phyloP scores from a whole-genome alignment of 1,284 basidiomycete species.

The Cutaneotrichosporon cutaneum region DNA sequence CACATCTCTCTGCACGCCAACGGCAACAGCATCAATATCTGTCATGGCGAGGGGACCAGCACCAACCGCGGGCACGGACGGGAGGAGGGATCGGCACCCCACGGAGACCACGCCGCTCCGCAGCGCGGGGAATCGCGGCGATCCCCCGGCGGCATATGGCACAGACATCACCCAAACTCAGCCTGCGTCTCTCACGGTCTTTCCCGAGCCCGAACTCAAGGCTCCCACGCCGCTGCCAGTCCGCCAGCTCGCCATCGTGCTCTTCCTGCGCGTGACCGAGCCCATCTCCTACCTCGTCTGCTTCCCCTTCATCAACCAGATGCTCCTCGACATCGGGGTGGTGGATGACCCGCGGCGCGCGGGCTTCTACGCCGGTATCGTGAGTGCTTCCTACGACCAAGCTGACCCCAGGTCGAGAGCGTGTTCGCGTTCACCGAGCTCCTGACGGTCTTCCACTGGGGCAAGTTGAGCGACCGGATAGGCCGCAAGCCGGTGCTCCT shows the following conservation, averaged over 20 bases:
- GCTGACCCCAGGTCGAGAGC: slow-evolving; percentile 35
- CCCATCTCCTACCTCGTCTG: slow-evolving; percentile 38
- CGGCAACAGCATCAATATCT: background rate
- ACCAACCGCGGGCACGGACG: background rate
- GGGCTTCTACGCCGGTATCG: slow-evolving; percentile 38
- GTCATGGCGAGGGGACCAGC: background rate
- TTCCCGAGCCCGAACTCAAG: background rate
- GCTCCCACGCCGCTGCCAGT: slow-evolving; percentile 37
- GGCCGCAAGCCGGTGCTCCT: slow-evolving; percentile 44
- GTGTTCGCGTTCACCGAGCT: slow-evolving; percentile 42
- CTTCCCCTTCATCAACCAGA: slow-evolving; percentile 44
- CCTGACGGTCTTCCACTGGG: slow-evolving; percentile 46
- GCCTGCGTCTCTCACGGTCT: background rate
- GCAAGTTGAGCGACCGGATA: slow-evolving; percentile 34
- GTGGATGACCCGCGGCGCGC: slow-evolving; percentile 36
- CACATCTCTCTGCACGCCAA: background rate
- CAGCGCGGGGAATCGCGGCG: background rate
- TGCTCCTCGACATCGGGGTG: slow-evolving; percentile 39
- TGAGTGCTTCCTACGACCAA: background rate
- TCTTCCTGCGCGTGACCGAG: slow-evolving; percentile 41
- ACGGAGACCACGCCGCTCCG: background rate
- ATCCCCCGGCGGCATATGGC: background rate
- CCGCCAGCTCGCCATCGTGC: slow-evolving; percentile 36
- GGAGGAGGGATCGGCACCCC: background rate
- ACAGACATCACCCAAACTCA: background rate